A percentile compares a stretch with the other conserved stretches of the same genome.
Evolutionary conservation across 148 eudicot genomes (phyloP).

Genomic region (Silene uniflora): DNA sequence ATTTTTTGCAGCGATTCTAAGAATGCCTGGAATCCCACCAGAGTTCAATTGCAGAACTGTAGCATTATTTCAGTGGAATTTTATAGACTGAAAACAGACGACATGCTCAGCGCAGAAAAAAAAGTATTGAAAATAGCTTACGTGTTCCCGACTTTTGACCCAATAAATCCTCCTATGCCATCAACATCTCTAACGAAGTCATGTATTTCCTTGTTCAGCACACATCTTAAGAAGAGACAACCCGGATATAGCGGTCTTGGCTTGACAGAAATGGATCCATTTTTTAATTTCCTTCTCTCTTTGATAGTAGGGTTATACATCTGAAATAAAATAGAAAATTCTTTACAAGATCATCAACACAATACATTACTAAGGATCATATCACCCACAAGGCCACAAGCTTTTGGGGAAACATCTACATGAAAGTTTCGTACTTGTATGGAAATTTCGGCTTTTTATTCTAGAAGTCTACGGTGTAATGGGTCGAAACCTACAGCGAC

Average conservation of each 20-base stretch:
- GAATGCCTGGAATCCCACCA: neutral
- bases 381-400: neutral
- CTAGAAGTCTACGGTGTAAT: neutral
- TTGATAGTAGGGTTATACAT: slow-evolving; percentile 67
- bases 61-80: neutral
- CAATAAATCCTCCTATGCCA: slow-evolving; percentile 83
- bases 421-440: neutral
- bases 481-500: no score
- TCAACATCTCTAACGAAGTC: slow-evolving; percentile 70
- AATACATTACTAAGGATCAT: neutral
- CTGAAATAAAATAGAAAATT: slow-evolving; percentile 41
- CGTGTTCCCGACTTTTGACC: slow-evolving; percentile 86
- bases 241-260: slow-evolving; percentile 77
- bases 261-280: slow-evolving; percentile 68
- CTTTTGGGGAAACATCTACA: neutral
- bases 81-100: neutral
- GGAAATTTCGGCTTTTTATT: neutral
- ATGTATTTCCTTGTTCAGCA: slow-evolving; percentile 79
- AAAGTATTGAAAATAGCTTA: slow-evolving; percentile 36
- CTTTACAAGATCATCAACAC: slow-evolving; percentile 14
- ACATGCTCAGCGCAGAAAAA: neutral
- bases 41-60: neutral
- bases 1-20: neutral
- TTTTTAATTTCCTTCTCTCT: slow-evolving; percentile 71
- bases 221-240: slow-evolving; percentile 68